Base-by-base conservation (phyloP, 163 green algal genomes). In the Scenedesmus sp. region DNA sequence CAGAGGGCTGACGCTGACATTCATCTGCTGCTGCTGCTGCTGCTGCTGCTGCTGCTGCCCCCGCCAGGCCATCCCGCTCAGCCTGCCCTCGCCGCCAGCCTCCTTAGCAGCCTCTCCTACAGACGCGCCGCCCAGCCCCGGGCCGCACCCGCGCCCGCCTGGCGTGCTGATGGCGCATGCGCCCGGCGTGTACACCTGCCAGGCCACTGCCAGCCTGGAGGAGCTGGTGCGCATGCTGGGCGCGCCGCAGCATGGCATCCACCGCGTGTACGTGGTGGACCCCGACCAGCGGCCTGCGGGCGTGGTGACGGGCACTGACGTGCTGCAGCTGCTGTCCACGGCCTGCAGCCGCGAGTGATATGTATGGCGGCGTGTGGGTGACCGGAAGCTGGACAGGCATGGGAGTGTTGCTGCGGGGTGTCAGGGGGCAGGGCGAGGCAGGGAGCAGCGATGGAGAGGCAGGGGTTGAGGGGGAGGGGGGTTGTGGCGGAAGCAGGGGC, bases 271-370 rank as follows among this genome's bases (percentile, higher is more conserved):
- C 91, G 92, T 98, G 13, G 94, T 97, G 79, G 94, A 97, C 89
- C 90, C 94, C 0, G 84, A 90, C 7, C 76, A 93, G 70, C 57
- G 91, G 87, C 96, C 97, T 12, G 86, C 95, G 3, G 96, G 97
- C 67, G 95, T 99, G 64, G 94, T 99, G 73, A 98, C 97, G 0
- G 95, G 96, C 62, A 98, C 96, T 4, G 97, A 99, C 93, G 94
- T 99, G 9, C 94, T 99, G 76, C 87, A 59, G n/a, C 79, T 92
- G 79, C 62, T 92, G 79, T 83, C 88, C 1, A 20, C 60, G 13
- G 79, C 88, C 16, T 88, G 79, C 79, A 88, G 79, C 88, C 74
- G 79, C 9, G 87, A 90, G 57, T 89, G 57, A 74, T 13, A 8
- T 12, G 59, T 15, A 52, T 46, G 34, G 34, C 34, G 34, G 34